phyloP scores from a whole-genome alignment of 768 basidiomycete genomes.

The Megacollybia marginata region DNA sequence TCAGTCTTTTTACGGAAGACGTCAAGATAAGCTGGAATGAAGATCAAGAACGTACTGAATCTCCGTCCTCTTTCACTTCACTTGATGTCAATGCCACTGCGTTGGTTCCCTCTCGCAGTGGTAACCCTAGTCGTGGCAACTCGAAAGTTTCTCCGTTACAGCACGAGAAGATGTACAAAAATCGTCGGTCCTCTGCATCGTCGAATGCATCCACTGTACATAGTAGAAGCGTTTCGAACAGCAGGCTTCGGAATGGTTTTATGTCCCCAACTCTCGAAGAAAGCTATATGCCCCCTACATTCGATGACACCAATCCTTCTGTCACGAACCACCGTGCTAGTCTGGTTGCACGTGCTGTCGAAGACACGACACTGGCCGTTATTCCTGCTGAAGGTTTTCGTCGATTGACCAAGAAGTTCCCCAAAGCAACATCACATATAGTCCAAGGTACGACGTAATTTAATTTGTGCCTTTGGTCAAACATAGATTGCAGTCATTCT shows the following conservation, averaged over 20 bases:
- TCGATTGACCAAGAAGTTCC: conserved; percentile 90
- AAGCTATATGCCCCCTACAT: conserved; percentile 7
- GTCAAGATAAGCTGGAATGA: conserved; percentile 91
- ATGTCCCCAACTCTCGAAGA: conserved; percentile 3
- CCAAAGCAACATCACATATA: conserved; percentile 94
- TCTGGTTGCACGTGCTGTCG: conserved; percentile 86
- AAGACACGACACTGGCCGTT: conserved; percentile 95
- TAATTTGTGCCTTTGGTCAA: conserved; percentile 3
- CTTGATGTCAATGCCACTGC: conserved; percentile 14
- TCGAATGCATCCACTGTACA: conserved; percentile 69
- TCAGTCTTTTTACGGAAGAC: conserved; percentile 94
- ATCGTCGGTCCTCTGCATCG: conserved; percentile 44
- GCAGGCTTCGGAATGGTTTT: conserved; percentile 4
- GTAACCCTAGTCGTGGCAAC: conserved; percentile 31
- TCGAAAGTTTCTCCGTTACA: conserved; percentile 62
- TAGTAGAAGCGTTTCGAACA: conserved; percentile 21
- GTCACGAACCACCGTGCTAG: conserved; percentile 48
- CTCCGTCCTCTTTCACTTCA: conserved; percentile 15
- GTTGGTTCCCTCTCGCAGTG: conserved; percentile 13
- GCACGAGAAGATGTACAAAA: conserved; percentile 26
- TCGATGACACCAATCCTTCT: conserved; percentile 11
- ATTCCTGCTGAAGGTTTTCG: conserved; percentile 97
- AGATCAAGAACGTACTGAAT: conserved; percentile 27
- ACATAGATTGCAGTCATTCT: conserved; percentile 60
- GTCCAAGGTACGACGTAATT: conserved; percentile 61